Evolutionary conservation across 2,329 filamentous ascomycete species (phyloP).

Genomic region (Venturia pyrina): DNA sequence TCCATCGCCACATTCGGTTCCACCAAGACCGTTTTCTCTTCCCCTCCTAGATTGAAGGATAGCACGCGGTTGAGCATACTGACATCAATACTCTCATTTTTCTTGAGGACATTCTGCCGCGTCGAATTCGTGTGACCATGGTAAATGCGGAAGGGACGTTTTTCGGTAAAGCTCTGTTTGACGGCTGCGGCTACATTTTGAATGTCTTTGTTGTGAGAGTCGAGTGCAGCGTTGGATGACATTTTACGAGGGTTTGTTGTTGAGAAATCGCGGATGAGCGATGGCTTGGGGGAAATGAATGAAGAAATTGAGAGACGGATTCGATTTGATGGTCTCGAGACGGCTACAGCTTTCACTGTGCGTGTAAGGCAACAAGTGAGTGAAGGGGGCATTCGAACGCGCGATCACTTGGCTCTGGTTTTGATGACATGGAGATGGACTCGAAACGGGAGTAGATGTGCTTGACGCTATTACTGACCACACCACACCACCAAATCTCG

Average conservation of each 20-base stretch:
- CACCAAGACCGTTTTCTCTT: constrained; percentile 46
- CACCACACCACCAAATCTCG: background rate
- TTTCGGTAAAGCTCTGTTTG: constrained; percentile 38
- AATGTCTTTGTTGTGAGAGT: constrained; percentile 32
- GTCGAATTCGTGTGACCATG: constrained; percentile 73
- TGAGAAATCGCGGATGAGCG: background rate
- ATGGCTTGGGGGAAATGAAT: background rate
- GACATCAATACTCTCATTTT: constrained; percentile 55
- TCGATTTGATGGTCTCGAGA: background rate
- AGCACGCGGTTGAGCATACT: constrained; percentile 54
- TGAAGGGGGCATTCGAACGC: background rate
- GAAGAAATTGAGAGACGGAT: background rate
- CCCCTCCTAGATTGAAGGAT: constrained; percentile 40
- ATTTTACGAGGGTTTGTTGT: background rate
- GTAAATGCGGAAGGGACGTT: constrained; percentile 60
- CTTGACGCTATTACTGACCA: background rate
- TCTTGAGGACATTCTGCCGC: constrained; percentile 37
- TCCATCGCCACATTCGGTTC: constrained; percentile 66
- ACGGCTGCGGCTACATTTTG: constrained; percentile 36
- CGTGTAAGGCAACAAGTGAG: background rate
- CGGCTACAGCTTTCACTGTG: background rate
- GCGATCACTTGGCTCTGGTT: background rate
- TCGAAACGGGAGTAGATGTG: background rate
- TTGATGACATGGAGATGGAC: background rate
- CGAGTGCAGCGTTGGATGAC: background rate